Base-by-base conservation (phyloP, 2,329 filamentous ascomycete genomes). In the Alternaria dauci region DNA sequence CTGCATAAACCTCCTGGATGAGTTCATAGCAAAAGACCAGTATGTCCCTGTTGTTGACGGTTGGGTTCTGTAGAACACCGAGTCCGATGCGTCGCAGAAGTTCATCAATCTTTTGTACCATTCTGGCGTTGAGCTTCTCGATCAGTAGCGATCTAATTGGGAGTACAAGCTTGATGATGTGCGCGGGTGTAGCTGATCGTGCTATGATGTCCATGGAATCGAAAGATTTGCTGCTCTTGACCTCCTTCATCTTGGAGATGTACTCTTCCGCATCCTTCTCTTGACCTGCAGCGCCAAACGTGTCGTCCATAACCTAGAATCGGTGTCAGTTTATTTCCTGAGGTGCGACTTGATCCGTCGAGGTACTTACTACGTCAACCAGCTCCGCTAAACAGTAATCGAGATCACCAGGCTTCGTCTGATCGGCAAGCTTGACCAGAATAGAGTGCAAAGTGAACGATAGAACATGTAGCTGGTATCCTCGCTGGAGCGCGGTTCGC, bases 211-310 rank as follows among this genome's bases (percentile, higher is more conserved):
- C 94, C 89, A 98, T 96, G 0, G 95, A 96, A 75, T 99, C 96
- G 72, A 94, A 96, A 75, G 94, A 97, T 83, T 98, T 99, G 83
- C 92, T 97, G 78, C 92, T 95, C 82, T 97, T 98, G 58, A 99
- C 90, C 80, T 99, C 95, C 79, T 96, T 97, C 90, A 96, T 97
- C 78, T 94, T 91, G 76, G 89, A 97, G 57, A 91, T 90, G 76
- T 99, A 99, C 54, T 94, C 95, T 70, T 97, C 93, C 0, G 94
- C 94, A 71, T 99, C 95, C 79, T 99, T 99, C 75, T 99, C 94
- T 80, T 97, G 91, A 2, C 95, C 95, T 34, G 91, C 91, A 6
- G 89, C 88, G 30, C 96, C 96, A 74, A 99, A 99, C 12, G 96
- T 95, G 75, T 99, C 96, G 72, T 99, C 95, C 92, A 99, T 95